phyloP scores from a whole-genome alignment of 345 rosid genomes.

The Euphorbia tirucalli region DNA sequence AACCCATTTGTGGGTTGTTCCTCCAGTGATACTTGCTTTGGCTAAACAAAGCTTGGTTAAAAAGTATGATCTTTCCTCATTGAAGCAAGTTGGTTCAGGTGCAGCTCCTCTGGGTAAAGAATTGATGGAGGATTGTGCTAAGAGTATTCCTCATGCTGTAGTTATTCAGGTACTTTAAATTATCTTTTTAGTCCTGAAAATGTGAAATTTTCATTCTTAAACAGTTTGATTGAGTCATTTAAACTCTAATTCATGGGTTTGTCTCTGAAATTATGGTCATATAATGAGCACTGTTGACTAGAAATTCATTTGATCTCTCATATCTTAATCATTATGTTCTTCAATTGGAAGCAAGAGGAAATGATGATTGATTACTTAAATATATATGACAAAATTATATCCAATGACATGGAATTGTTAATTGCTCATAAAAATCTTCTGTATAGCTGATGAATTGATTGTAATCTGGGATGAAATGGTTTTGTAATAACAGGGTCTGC shows the following conservation, averaged over 20 bases:
- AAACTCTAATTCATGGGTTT: too few relatives aligned
- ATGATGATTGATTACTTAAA: not conserved
- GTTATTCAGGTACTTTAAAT: slow-evolving; percentile 55
- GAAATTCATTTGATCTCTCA: not conserved
- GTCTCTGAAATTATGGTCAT: too few relatives aligned
- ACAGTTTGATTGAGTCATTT: not conserved
- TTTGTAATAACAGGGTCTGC: not conserved
- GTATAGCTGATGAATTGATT: not conserved
- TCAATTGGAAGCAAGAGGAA: not conserved
- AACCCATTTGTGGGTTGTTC: slow-evolving; percentile 80
- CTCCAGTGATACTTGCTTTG: slow-evolving; percentile 76
- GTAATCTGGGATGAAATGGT: not conserved
- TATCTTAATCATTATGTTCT: not conserved
- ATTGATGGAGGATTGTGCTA: slow-evolving; percentile 73
- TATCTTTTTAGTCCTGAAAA: not conserved
- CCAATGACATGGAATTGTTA: not conserved
- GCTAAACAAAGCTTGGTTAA: slow-evolving; percentile 58
- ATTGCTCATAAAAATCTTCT: not conserved
- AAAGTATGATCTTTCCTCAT: slow-evolving; percentile 64
- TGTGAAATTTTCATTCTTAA: not conserved
- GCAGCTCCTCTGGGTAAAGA: slow-evolving; percentile 94
- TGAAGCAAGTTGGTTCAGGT: slow-evolving; percentile 67
- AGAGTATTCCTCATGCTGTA: slow-evolving; percentile 50
- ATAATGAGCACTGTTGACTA: not conserved
- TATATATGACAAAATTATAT: too few relatives aligned